Base-by-base conservation (phyloP, 352 stramenopile genomes). In the Elongisporangium anandrum region DNA sequence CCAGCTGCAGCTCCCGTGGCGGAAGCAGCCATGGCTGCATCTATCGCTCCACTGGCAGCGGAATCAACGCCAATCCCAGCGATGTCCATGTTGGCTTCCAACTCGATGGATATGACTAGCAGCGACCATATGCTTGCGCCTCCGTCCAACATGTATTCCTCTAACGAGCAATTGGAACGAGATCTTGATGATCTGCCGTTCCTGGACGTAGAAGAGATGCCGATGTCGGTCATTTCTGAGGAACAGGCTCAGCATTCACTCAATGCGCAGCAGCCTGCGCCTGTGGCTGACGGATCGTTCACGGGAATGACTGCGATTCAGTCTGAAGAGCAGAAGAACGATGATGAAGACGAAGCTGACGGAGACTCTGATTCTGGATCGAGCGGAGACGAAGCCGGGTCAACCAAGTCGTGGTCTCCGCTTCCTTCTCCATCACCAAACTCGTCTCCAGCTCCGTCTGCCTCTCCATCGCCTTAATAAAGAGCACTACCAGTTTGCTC, bases 101-200 rank as follows among this genome's bases (percentile, higher is more conserved):
- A 72, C 8, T 66, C 66, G 17, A 77, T 62, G 52, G 63, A 74
- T 45, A 67, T 77, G 47, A 73, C 73, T 51, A 54, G 39, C 2
- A 69, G 68, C 23, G 54, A 70, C 48, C 67, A 41, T 22, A 63
- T 66, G 39, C 57, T 81, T 9, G 34, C 66, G 53, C 29, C 29
- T 41, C 29, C 29, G 29, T 41, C 29, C 29, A 52, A 22, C 0
- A 69, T 72, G 53, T 73, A 89, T n/a, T 67, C 76, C 7, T 89
- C 81, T 3, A 76, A 91, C 34, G 81, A 91, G 58, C 81, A 91
- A 56, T 66, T 91, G 21, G 81, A 91, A 50, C 77, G 82, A 59
- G 81, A 66, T 39, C 70, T 91, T 8, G 81, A 89, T 50, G 81
- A 91, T 54, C 63, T 91, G 22, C 81, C 81, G 22, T 81, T 91